Conservation (phyloP, 805 yeast species). For the Candida vaughaniae region DNA sequence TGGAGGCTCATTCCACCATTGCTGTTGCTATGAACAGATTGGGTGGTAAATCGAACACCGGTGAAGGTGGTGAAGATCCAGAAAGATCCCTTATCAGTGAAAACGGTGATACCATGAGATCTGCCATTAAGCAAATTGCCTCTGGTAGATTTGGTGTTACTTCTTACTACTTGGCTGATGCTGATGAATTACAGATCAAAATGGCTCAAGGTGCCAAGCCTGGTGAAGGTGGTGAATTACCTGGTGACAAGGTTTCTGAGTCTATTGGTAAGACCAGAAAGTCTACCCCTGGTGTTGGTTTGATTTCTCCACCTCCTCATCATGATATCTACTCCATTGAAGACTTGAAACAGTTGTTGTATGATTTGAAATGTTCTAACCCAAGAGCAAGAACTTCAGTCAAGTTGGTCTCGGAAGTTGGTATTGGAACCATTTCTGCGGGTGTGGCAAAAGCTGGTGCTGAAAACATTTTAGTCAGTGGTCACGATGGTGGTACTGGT, state of each 20-base stretch:
- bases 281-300: constrained; percentile 94
- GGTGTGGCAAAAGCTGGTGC: constrained; percentile 99
- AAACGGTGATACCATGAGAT: constrained; percentile 97
- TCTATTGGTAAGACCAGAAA: constrained; percentile 93
- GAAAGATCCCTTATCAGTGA: constrained; percentile 78
- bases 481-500: constrained; percentile 99
- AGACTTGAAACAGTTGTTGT: constrained; percentile 93
- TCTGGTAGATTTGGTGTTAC: constrained; percentile 99
- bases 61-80: constrained; percentile 99
- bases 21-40: constrained; percentile 98
- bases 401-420: constrained; percentile 95
- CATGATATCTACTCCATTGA: constrained; percentile 98
- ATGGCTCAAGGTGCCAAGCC: constrained; percentile 99
- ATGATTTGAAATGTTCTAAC: constrained; percentile 94
- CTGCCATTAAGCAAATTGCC: constrained; percentile 98
- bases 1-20: constrained; percentile 96
- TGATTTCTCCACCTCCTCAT: constrained; percentile 98
- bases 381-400: constrained; percentile 97
- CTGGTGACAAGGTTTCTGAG: constrained; percentile 87
- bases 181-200: constrained; percentile 96
- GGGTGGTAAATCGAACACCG: constrained; percentile 97
- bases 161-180: constrained; percentile 88
- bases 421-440: constrained; percentile 98
- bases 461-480: constrained; percentile 91
- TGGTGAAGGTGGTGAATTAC: constrained; percentile 99